Base-by-base conservation (phyloP, 2,329 filamentous ascomycete species). In the Claviceps sp. region DNA sequence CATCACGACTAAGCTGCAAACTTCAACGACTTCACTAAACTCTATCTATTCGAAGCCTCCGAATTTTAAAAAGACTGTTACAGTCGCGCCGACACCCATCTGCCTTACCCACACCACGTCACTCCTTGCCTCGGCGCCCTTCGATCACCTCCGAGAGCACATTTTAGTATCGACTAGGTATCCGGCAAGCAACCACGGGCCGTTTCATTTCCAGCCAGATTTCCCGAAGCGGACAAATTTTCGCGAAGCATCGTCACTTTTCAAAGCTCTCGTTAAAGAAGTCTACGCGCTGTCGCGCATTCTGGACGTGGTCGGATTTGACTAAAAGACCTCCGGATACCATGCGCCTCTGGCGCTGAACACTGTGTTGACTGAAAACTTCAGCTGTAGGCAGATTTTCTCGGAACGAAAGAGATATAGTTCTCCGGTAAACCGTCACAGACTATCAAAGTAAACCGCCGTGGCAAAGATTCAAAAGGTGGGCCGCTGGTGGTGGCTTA, bases 401-500 rank as follows among this genome's bases (percentile, higher is more conserved):
- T 42, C 37, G 8, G 13, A 30, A 40, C 16, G 3, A 34, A 26
- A 22, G 1, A 9, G 5, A 11, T 42, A 14, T 4, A 18, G 11
- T 24, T 8, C 5, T 22, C 18, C 5, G 30, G 30, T 20, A 44
- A 18, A 34, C 18, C 45, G 24, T 14, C 22, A 40, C 42, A 45
- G n/a, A 16, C n/a, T 45, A 20, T 34, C 38, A 38, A 13, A 43
- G 36, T 6, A n/a, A 34, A 18, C 36, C 11, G 45, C 24, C 24
- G 41, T 48, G 38, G 36, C 22, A 46, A 45, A 18, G 8, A 2
- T 37, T 16, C 46, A 41, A 41, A 24, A 50, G 50, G 48, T 30
- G 44, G 50, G 48, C 45, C 51, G 51, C 49, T 51, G 45, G 45
- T 51, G 48, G 53, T 54, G 53, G 54, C 56, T 63, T 60, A 61